phyloP scores from a whole-genome alignment of 2,329 filamentous ascomycete species.

The Cordyceps militaris region DNA sequence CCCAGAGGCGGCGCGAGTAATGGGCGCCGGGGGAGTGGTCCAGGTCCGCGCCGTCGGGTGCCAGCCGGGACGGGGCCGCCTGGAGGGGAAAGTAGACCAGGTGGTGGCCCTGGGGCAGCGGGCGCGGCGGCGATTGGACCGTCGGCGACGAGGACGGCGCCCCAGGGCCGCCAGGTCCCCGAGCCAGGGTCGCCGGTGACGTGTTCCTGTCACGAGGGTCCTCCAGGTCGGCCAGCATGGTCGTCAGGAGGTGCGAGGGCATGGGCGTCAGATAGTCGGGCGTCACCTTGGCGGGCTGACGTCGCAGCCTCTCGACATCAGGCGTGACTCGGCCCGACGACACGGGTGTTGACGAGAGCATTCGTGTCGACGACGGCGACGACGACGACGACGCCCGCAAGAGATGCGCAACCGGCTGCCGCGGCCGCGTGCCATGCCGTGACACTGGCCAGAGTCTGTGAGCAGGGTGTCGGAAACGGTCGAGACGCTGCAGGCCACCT shows the following conservation, averaged over 20 bases:
- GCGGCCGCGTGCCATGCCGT: background rate
- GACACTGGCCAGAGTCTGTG: background rate
- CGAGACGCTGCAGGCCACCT: too few species aligned
- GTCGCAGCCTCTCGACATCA: slow-evolving; percentile 19
- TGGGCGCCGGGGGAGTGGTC: slow-evolving; percentile 66
- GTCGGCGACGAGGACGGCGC: slow-evolving; percentile 6
- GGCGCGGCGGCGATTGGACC: slow-evolving; percentile 19
- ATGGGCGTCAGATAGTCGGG: slow-evolving; percentile 47
- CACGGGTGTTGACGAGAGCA: background rate
- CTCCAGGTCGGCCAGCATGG: slow-evolving; percentile 49
- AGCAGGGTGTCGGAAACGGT: background rate
- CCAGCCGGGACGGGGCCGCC: slow-evolving; percentile 52
- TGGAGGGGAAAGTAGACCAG: slow-evolving; percentile 80
- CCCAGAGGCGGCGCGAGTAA: slow-evolving; percentile 80
- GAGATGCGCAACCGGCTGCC: background rate
- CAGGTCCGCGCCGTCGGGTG: slow-evolving; percentile 78
- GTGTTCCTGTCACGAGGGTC: background rate
- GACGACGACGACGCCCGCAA: background rate
- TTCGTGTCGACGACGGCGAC: background rate
- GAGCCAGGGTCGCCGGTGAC: background rate
- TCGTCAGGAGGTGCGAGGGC: slow-evolving; percentile 57
- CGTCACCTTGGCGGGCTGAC: slow-evolving; percentile 28
- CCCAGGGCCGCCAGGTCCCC: too few species aligned
- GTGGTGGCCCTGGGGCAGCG: slow-evolving; percentile 64
- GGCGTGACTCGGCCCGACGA: background rate